Percentiles rank a stretch among this genome's conserved stretches.
Evolutionary conservation across 2,329 filamentous ascomycete genomes (phyloP).

Genomic region (Phyllosticta citriasiana): DNA sequence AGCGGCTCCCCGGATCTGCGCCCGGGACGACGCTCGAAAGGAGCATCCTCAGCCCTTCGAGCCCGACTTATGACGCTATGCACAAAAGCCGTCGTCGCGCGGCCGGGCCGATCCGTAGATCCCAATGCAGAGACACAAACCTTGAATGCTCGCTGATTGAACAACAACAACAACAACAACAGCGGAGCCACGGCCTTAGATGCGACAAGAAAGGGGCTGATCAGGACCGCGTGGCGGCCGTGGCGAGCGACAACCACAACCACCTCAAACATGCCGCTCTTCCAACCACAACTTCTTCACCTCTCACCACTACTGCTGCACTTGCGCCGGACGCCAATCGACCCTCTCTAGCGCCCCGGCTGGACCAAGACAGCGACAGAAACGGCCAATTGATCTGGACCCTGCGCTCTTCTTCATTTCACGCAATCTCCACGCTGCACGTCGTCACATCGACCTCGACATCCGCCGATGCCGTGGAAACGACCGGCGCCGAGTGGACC

Average conservation of each 20-base stretch:
- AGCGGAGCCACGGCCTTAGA: not conserved
- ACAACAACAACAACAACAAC: not conserved
- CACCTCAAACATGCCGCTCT: not conserved
- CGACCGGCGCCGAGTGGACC: not conserved
- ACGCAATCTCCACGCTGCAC: not conserved
- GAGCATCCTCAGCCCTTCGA: not conserved
- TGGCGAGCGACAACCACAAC: not conserved
- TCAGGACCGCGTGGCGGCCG: not conserved
- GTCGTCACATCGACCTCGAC: not conserved
- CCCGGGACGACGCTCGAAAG: not conserved
- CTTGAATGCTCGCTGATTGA: not conserved
- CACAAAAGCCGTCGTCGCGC: not conserved
- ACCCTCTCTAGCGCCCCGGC: not conserved
- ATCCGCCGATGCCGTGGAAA: not conserved
- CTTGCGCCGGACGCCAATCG: not conserved
- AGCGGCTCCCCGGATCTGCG: not conserved
- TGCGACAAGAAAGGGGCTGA: conserved; percentile 5
- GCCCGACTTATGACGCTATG: not conserved
- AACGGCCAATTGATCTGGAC: not conserved
- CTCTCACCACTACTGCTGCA: not conserved
- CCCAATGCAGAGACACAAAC: conserved; percentile 2
- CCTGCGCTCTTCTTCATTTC: not conserved
- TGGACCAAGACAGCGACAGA: not conserved
- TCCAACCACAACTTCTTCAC: not conserved
- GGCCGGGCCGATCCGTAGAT: conserved; percentile 9